Base-by-base conservation (phyloP, 768 basidiomycete genomes). In the Leccinum aurantiacum region DNA sequence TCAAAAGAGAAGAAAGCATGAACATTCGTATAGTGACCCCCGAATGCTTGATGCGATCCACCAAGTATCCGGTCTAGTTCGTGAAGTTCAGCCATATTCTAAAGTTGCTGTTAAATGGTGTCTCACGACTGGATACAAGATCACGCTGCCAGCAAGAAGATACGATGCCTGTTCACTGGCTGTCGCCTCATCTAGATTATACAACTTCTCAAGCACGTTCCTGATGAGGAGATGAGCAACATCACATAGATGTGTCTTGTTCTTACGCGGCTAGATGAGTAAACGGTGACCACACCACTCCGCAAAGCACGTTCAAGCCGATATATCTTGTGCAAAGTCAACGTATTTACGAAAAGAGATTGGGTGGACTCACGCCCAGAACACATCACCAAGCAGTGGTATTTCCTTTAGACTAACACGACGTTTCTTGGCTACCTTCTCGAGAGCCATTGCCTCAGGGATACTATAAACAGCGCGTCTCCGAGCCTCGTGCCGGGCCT, bases 271-370 rank as follows among this genome's bases (percentile, higher is more conserved):
- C 84, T 47, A 93, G 83, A 67, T 91, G 89, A 11, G 83, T 84
- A 69, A 90, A 91, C 3, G 90, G 91, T 3, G 84, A 76, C 90
- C 90, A 92, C 37, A 91, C 84, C 60, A 84, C 77, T 17, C 90
- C 90, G 60, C 88, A 93, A 15, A 91, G 75, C 13, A 91, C 71
- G 62, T 92, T 92, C n/a, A 90, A 67, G 2, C 80, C 85, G 58
- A 91, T 84, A 69, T 91, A 91, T 15, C 88, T 89, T 63, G 7
- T 27, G 27, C 56, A 6, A 27, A 31, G 19, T 64, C 60, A 58
- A 63, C 56, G 61, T 38, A 54, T 22, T 31, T 31, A 44, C 19
- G 25, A 13, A 3, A 27, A 56, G 15, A 47, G 10, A 27, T 46
- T 50, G 11, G 11, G 58, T 49, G 41, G 4, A 74, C 85, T 75